Conservation (phyloP, 345 rosid genomes). For the Fremontodendron californicum region DNA sequence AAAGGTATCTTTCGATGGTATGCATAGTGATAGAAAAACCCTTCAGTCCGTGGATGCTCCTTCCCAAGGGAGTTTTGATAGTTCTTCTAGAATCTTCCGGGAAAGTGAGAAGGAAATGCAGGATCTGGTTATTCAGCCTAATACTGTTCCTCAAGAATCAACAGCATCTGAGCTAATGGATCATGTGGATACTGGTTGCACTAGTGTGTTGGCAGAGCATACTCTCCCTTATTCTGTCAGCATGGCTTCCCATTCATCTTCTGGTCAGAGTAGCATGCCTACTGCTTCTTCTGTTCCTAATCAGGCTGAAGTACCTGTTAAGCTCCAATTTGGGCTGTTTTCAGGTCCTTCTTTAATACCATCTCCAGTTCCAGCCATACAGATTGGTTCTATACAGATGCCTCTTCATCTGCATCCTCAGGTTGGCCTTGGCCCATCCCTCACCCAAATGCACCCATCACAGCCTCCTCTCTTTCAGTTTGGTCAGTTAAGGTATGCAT, state of each 20-base stretch:
- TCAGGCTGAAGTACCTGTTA: constrained; percentile 66
- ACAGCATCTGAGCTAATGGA: constrained; percentile 31
- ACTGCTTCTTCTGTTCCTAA: constrained; percentile 32
- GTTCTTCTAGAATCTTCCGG: constrained; percentile 41
- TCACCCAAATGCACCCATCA: constrained; percentile 57
- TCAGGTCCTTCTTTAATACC: constrained; percentile 90
- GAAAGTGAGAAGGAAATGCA: constrained; percentile 55
- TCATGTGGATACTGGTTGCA: constrained; percentile 35
- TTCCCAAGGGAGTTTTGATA: constrained; percentile 34
- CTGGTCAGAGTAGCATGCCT: constrained; percentile 42
- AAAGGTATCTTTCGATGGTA: constrained; percentile 38
- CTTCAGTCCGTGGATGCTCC: constrained; percentile 38
- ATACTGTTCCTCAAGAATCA: constrained; percentile 31
- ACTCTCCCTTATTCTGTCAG: constrained; percentile 33
- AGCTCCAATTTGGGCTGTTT: constrained; percentile 91
- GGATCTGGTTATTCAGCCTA: constrained; percentile 42
- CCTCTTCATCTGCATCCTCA: constrained; percentile 93
- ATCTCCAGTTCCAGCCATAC: constrained; percentile 91
- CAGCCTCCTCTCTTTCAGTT: constrained; percentile 83
- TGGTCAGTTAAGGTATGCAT: constrained; percentile 80
- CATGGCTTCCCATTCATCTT: constrained; percentile 33
- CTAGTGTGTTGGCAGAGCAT: constrained; percentile 32
- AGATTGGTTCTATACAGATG: constrained; percentile 99
- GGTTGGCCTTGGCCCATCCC: constrained; percentile 43
- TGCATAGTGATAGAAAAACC: constrained; percentile 32